phyloP scores from a whole-genome alignment of 805 yeast species.

The Starmerella powellii region DNA sequence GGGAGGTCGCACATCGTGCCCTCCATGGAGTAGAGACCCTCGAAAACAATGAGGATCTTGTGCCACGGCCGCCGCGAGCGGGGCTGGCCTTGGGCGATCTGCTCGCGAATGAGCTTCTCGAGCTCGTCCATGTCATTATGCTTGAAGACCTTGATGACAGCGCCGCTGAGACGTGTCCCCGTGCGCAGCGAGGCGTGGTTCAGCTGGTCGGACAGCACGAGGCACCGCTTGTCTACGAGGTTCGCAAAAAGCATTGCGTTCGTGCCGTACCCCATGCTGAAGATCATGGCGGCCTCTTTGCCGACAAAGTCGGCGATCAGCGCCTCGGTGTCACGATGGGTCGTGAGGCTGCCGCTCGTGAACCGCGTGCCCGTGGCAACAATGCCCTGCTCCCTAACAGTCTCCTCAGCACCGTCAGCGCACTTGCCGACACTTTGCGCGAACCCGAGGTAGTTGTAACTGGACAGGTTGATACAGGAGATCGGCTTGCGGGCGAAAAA shows the following conservation, averaged over 20 bases:
- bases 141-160: slow-evolving; percentile 79
- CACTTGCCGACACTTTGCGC: slow-evolving; percentile 92
- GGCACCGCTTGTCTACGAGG: slow-evolving; percentile 71
- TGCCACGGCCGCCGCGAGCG: slow-evolving; percentile 94
- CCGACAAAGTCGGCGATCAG: slow-evolving; percentile 79
- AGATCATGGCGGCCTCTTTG: slow-evolving; percentile 73
- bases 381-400: slow-evolving; percentile 60
- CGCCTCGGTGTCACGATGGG: slow-evolving; percentile 62
- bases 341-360: slow-evolving; percentile 59
- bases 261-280: slow-evolving; percentile 93
- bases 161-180: slow-evolving; percentile 87
- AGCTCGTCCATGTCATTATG: slow-evolving; percentile 80
- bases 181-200: slow-evolving; percentile 94
- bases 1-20: slow-evolving; percentile 85
- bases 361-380: slow-evolving; percentile 69
- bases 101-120: slow-evolving; percentile 67
- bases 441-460: slow-evolving; percentile 91
- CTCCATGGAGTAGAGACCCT: slow-evolving; percentile 66
- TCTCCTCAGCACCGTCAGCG: slow-evolving; percentile 59
- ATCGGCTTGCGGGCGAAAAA: slow-evolving; percentile 59
- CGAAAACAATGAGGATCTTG: slow-evolving; percentile 63
- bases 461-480: slow-evolving; percentile 72
- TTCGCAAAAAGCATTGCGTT: slow-evolving; percentile 80
- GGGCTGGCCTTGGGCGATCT: slow-evolving; percentile 89
- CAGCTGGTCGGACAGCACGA: slow-evolving; percentile 85